Evolutionary conservation across 2,329 filamentous ascomycete genomes (phyloP), one percentile per base, ranked within the genome.

Genomic region (Bipolaris bicolor): DNA sequence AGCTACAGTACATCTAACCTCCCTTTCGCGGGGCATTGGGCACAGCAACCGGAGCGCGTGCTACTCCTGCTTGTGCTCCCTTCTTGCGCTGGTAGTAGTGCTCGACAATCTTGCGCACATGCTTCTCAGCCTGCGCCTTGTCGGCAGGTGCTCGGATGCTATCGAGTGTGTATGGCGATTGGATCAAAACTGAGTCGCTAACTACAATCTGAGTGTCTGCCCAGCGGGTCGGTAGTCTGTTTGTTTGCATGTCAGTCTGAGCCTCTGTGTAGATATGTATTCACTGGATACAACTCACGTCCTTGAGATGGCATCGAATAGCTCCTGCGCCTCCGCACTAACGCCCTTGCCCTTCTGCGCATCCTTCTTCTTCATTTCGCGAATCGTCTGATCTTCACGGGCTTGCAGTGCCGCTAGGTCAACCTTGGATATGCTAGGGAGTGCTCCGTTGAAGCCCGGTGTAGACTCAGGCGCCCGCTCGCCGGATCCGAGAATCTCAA

Each of bases 281-380:
- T 39, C 11, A 24, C 18, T 24, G 36, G 40, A 11, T 13, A 7
- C 15, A 20, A 72, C 80, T 61, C 68, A 86, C 73, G 84, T 85
- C 65, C 84, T 81, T 59, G 81, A 82, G 52, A 89, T 80, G 10
- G 82, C 81, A 76, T 88, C 85, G 65, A 86, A 89, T 15, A 89
- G 77, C 52, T 86, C 85, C 73, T 89, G 86, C 24, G 82, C 86
- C 61, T 87, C 85, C 36, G 78, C 81, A 36, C 80, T 84, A 7
- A 88, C 86, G 9, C 85, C 85, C 72, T 85, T 86, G 52, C 85
- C 86, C 57, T 82, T 80, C 52, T 82, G 81, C n/a, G 80, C 78
- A 62, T 87, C 85, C 59, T 80, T 74, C 59, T 86, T 83, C 68
- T 86, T 84, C 63, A 85, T 76, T 63, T 84, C 81, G 10, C 79